Evolutionary conservation across 2,329 filamentous ascomycete genomes (phyloP).

Genomic region (Thielaviopsis musarum): DNA sequence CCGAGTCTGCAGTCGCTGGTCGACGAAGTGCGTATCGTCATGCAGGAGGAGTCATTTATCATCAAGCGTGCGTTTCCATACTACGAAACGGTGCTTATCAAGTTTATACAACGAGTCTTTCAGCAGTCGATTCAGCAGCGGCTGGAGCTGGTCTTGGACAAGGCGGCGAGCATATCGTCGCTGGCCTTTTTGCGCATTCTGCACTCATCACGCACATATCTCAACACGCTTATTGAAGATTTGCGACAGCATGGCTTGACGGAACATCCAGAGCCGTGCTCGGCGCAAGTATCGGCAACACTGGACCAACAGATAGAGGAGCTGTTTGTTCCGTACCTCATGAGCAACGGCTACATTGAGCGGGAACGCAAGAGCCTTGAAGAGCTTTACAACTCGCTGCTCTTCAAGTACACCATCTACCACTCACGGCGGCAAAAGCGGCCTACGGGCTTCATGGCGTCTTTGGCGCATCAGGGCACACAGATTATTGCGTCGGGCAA

Average conservation of each 20-base stretch:
- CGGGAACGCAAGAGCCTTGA: conserved; percentile 53
- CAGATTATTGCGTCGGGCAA: conserved; percentile 77
- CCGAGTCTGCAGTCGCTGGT: conserved; percentile 80
- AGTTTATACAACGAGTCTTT: conserved; percentile 90
- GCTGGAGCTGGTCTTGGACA: conserved; percentile 87
- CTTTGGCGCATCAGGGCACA: conserved; percentile 74
- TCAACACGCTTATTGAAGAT: conserved; percentile 76
- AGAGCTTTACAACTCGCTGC: conserved; percentile 72
- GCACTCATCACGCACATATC: conserved; percentile 80
- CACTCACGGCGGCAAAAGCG: conserved; percentile 78
- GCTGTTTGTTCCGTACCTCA: conserved; percentile 54
- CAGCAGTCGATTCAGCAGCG: conserved; percentile 96
- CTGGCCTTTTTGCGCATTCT: conserved; percentile 80
- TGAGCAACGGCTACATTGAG: conserved; percentile 54
- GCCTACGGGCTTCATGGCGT: conserved; percentile 82
- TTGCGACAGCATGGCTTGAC: conserved; percentile 87
- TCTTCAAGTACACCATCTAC: conserved; percentile 96
- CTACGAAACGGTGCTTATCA: conserved; percentile 81
- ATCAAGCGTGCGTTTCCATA: conserved; percentile 95
- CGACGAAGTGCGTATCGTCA: conserved; percentile 86
- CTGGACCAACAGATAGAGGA: conserved; percentile 62
- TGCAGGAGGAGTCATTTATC: conserved; percentile 93
- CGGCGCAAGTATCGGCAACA: conserved; percentile 65
- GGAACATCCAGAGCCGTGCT: conserved; percentile 83
- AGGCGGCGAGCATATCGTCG: conserved; percentile 80